phyloP scores from a whole-genome alignment of 305 asterid species.

The Andrographis paniculata region DNA sequence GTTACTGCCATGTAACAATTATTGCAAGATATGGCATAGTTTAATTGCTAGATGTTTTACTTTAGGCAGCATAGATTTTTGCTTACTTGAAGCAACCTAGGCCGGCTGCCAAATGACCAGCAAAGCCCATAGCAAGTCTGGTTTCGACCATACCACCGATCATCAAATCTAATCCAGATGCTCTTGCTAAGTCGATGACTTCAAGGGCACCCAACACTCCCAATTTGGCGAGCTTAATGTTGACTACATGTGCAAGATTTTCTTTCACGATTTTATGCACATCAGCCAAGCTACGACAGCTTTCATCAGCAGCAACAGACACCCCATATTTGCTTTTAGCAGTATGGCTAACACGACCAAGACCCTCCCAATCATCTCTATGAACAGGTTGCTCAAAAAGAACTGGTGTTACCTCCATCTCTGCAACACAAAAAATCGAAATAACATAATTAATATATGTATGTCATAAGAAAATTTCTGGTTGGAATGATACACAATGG shows the following conservation, averaged over 20 bases:
- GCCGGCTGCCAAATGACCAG: conserved; percentile 91
- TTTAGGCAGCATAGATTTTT: conserved; percentile 2
- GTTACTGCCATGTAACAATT: no score
- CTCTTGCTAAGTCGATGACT: conserved; percentile 57
- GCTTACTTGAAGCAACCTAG: conserved; percentile 90
- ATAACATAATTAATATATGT: conserved; percentile 9
- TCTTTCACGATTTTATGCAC: conserved; percentile 59
- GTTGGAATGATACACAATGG: conserved; percentile 2
- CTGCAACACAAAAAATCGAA: conserved; percentile 25
- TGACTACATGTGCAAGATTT: conserved; percentile 69
- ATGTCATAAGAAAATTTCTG: conserved; percentile 1
- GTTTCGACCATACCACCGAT: conserved; percentile 98
- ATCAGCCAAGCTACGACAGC: conserved; percentile 71
- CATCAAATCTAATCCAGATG: conserved; percentile 67
- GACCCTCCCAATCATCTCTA: conserved; percentile 85
- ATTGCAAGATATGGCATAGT: conserved; percentile 7
- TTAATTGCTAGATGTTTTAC: neutral
- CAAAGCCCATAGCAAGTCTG: conserved; percentile 90
- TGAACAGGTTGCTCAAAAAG: conserved; percentile 93
- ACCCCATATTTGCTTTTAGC: conserved; percentile 65
- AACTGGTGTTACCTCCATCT: conserved; percentile 68
- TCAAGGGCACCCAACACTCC: conserved; percentile 81
- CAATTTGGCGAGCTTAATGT: conserved; percentile 85
- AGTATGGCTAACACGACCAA: conserved; percentile 48
- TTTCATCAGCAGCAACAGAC: conserved; percentile 92